Base-by-base conservation (phyloP, 768 basidiomycete genomes). In the Suillus alpinus region DNA sequence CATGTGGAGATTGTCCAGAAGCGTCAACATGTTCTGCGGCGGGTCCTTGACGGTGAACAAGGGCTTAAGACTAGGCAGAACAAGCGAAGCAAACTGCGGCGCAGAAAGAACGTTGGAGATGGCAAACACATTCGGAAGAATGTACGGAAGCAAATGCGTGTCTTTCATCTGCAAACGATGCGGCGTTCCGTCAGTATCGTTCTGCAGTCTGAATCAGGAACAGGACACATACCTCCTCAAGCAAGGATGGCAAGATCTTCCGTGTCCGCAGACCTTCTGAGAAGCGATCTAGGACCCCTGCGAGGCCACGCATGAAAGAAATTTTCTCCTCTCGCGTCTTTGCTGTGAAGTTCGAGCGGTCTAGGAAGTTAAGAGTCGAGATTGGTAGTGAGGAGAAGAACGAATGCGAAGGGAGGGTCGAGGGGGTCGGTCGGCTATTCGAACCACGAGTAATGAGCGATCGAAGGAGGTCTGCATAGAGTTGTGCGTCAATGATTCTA, bases 381-480 rank as follows among this genome's bases (percentile, higher is more conserved):
- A 98, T 95, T 7, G 96, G 93, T 12, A 98, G 80, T 4, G 94
- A 96, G 1, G 93, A 95, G 77, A 99, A 98, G 80, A 95, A 98
- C 0, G 94, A 71, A 68, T 94, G 88, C 0, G 89, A 83, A 4
- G 94, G 89, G 29, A 98, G 83, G 3, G 89, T 86, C 3, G 85
- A 79, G 6, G 96, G 92, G 0, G 88, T 86, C 26, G 94, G 89
- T 40, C 97, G 80, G 50, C 78, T 81, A 43, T 81, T 80, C 32
- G 90, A 83, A 64, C 89, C 86, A 56, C 94, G 84, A 18, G 94
- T 94, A 63, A 98, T 82, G 41, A 99, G 80, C 2, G 88, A 84
- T 31, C 83, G 82, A 58, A 98, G 80, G 49, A 98, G 82, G 57
- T 84, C 95, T 96, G 64, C 10, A 34, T 60, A 31, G 23, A 49